Evolutionary conservation across 23 red algal species (phyloP), one percentile per base, ranked within the genome.

Genomic region (Cyanidioschyzon merolae): DNA sequence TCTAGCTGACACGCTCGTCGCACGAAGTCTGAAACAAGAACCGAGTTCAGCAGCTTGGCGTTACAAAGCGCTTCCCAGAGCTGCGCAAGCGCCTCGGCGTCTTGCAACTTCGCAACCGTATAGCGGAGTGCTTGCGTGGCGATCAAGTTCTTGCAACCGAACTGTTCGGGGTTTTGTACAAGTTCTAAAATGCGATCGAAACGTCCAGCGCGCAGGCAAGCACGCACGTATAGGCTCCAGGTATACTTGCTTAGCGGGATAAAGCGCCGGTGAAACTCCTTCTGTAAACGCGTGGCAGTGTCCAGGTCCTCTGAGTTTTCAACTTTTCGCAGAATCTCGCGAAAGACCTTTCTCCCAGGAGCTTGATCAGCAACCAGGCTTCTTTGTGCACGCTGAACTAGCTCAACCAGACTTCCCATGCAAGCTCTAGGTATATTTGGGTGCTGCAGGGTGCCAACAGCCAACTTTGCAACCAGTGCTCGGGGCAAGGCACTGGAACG

Each of bases 261-360:
- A 27, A 71, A 71, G n/a, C 63, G 63, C 63, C 30, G 7, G 63
- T 71, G 63, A 27, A 32, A 71, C 32, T 71, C 63, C n/a, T 71
- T 25, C 29, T 71, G 63, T 35, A 71, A 35, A 7, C 30, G 63
- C 2, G 32, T 32, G 12, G 32, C 63, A 3, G 29, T 32, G 12
- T 71, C 63, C 63, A 71, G 7, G 2, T 71, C 63, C 63, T 71
- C n/a, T 35, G n/a, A 27, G 16, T 35, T 71, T 27, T 71, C n/a
- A 25, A 35, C 63, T 3, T 3, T 3, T 7, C 32, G 16, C 63
- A 71, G 7, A 25, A 71, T 25, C 63, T 35, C 12, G 29, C 63
- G 63, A 71, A 71, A 71, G 29, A 32, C 63, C 21, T 54, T 54
- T 54, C 45, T 54, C 12, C 45, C 45, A 15, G 45, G 45, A 15